Conservation (phyloP, 768 basidiomycete species). For the Boletus huronensis region DNA sequence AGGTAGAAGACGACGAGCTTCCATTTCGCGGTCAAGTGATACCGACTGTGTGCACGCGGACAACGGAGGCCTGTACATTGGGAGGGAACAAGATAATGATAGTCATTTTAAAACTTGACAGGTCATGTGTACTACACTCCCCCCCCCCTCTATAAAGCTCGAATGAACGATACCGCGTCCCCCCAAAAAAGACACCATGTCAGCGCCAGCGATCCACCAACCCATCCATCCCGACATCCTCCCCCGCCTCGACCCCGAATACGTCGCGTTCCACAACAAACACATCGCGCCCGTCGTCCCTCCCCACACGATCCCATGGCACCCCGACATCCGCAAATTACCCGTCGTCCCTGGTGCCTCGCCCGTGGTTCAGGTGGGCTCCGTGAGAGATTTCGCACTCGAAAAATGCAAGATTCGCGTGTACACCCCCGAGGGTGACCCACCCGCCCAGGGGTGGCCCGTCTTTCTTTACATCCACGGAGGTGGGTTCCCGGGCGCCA, state of each 20-base stretch:
- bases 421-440: conserved; percentile 54
- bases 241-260: conserved; percentile 58
- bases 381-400: conserved; percentile 46
- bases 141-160: neutral
- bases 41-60: neutral
- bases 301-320: conserved; percentile 58
- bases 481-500: conserved; percentile 44
- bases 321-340: conserved; percentile 47
- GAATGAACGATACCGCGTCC: neutral
- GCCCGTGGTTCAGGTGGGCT: conserved; percentile 52
- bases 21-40: neutral
- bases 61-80: neutral
- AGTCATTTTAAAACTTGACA: neutral
- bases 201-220: conserved; percentile 31
- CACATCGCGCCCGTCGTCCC: conserved; percentile 43
- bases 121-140: conserved; percentile 9
- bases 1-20: neutral
- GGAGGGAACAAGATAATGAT: neutral
- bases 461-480: conserved; percentile 72
- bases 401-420: conserved; percentile 53
- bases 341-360: conserved; percentile 56
- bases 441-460: conserved; percentile 59
- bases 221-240: conserved; percentile 62
- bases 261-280: conserved; percentile 54
- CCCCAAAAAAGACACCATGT: conserved; percentile 4